Conservation (phyloP, 2,329 filamentous ascomycete species). For the Davidsoniella virescens region DNA sequence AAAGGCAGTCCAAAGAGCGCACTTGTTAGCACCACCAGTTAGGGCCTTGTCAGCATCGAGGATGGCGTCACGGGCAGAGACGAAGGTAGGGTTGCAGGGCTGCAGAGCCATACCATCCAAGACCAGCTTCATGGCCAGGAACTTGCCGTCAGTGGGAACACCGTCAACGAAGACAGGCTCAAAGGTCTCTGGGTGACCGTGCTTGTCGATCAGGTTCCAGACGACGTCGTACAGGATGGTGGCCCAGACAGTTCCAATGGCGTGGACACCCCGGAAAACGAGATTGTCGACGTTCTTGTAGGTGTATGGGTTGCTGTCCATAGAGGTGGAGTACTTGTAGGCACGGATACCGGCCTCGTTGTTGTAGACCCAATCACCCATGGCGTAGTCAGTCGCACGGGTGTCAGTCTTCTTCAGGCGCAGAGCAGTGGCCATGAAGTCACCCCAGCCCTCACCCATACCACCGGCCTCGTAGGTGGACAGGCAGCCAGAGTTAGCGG, state of each 20-base stretch:
- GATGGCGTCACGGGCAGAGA: constrained; percentile 37
- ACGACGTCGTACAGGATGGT: constrained; percentile 38
- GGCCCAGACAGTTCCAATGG: constrained; percentile 35
- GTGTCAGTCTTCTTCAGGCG: constrained; percentile 30
- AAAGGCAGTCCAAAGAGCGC: constrained; percentile 37
- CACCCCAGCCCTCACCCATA: constrained; percentile 43
- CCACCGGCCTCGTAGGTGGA: constrained; percentile 31
- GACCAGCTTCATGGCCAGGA: constrained; percentile 35
- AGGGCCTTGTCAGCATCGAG: constrained; percentile 36
- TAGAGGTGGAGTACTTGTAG: constrained; percentile 34
- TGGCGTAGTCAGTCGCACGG: constrained; percentile 27
- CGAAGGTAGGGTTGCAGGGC: constrained; percentile 38
- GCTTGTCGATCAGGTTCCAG: constrained; percentile 41
- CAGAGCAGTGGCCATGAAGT: constrained; percentile 37
- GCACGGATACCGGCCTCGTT: constrained; percentile 29
- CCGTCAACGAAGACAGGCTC: constrained; percentile 27
- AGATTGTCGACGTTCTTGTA: constrained; percentile 29
- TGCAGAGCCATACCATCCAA: constrained; percentile 36
- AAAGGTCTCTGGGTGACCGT: constrained; percentile 31
- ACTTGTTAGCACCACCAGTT: constrained; percentile 33
- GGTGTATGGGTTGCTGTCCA: constrained; percentile 32
- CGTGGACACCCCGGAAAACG: constrained; percentile 24
- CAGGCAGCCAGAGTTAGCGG: constrained; percentile 34
- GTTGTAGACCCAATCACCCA: constrained; percentile 34
- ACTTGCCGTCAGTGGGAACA: constrained; percentile 36